Evolutionary conservation across 192 early-diverging fungal genomes (phyloP), one percentile per base, ranked within the genome.

Genomic region (Backusella parvicylindrica): DNA sequence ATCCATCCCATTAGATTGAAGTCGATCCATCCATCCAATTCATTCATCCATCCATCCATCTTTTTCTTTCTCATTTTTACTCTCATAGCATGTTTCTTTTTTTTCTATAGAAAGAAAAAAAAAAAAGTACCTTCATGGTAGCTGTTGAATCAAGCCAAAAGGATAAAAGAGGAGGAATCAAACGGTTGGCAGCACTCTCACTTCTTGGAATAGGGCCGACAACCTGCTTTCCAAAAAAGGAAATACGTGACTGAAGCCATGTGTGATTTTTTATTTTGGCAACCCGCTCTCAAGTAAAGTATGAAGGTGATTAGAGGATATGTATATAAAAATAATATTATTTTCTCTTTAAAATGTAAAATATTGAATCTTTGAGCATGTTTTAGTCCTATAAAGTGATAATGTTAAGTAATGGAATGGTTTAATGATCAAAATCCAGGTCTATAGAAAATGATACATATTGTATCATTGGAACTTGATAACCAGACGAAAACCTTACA

Each of bases 21-120:
- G 6, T 47, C 15, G 15, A 73, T 65, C 60, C 63, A 40, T 64
- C 31, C 15, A 47, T 47, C 43, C 13, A 41, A 73, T 38, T 12
- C 41, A 73, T 56, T n/a, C 69, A 69, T 75, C 64, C 47, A 75
- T 76, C 64, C 63, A 71, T 79, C 64, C 73, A 75, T 76, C 69
- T 47, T 32, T 75, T 64, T n/a, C 40, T 33, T 66, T 70, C 16
- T 32, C 33, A 18, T 47, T 43, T 69, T 41, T 70, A 30, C 35
- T 70, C 37, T 41, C 15, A 28, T 9, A 70, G 11, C 28, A 13
- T 73, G 15, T 38, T 40, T 75, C 6, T 26, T 63, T 16, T 43
- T 35, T 21, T 33, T 38, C 2, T 31, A 36, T 7, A 31, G 15
- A 28, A 16, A 56, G 28, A 26, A 31, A 36, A 31, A 31, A n/a